phyloP scores from a whole-genome alignment of 2,329 filamentous ascomycete genomes.

The Xylaria sp. region DNA sequence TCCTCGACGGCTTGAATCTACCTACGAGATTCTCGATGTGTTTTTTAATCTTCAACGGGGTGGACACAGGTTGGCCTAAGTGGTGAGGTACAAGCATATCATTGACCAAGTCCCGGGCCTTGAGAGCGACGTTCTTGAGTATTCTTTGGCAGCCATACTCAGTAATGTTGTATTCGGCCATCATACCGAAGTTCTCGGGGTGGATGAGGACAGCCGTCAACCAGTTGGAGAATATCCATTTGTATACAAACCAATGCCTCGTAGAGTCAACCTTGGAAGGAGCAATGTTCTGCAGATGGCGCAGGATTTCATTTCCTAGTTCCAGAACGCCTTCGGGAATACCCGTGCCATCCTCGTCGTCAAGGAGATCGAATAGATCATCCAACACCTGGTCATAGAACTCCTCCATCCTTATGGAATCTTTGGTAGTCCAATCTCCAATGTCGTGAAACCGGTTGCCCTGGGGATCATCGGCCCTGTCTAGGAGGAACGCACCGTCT shows the following conservation, averaged over 20 bases:
- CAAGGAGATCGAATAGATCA: slow-evolving; percentile 84
- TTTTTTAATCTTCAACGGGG: slow-evolving; percentile 69
- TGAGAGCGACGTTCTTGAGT: slow-evolving; percentile 80
- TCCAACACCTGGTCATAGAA: slow-evolving; percentile 88
- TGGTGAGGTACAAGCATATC: slow-evolving; percentile 71
- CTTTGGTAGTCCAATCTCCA: slow-evolving; percentile 78
- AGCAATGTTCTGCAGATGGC: slow-evolving; percentile 74
- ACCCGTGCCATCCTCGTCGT: slow-evolving; percentile 83
- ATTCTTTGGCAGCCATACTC: slow-evolving; percentile 89
- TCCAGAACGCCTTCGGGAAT: slow-evolving; percentile 88
- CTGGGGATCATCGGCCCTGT: slow-evolving; percentile 82
- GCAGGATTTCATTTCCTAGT: slow-evolving; percentile 84
- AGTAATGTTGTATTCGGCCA: slow-evolving; percentile 91
- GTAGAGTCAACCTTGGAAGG: slow-evolving; percentile 72
- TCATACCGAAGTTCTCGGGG: slow-evolving; percentile 82
- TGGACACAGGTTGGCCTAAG: slow-evolving; percentile 67
- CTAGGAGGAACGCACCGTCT: slow-evolving; percentile 89
- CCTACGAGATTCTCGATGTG: slow-evolving; percentile 78
- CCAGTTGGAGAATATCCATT: slow-evolving; percentile 93
- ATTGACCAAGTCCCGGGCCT: slow-evolving; percentile 80
- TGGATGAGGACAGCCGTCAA: slow-evolving; percentile 85
- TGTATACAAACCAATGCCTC: slow-evolving; percentile 84
- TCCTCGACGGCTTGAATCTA: slow-evolving; percentile 67
- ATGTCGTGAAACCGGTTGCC: slow-evolving; percentile 73
- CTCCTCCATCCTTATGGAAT: slow-evolving; percentile 83